These are phyloP conservation scores for Tuber microsphaerosporum DNA, from an alignment of 495 filamentous ascomycete genomes.

Conservation along the genomic window DNA sequence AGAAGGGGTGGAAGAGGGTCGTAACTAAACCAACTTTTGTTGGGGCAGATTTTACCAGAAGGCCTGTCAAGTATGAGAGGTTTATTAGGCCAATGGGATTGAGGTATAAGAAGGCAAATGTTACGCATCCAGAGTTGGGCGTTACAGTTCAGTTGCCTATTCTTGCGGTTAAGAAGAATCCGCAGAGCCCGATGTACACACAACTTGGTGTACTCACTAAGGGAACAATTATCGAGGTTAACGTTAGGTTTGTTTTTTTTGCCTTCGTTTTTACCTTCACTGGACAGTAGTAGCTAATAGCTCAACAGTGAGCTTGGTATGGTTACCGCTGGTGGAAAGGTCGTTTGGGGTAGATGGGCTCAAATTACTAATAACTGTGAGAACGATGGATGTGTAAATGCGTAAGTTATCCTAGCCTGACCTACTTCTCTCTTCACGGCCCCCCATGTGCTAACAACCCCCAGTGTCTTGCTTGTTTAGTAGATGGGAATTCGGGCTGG, in stretches of 20 bases:
- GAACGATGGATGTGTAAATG: slow-evolving; percentile 74
- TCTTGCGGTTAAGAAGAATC: slow-evolving; percentile 95
- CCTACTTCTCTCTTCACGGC: not conserved
- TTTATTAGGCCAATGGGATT: slow-evolving; percentile 76
- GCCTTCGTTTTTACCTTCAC: not conserved
- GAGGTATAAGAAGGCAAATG: slow-evolving; percentile 90
- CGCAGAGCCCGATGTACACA: slow-evolving; percentile 88
- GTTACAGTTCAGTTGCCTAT: slow-evolving; percentile 93
- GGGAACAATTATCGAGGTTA: slow-evolving; percentile 92
- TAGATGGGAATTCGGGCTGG: not conserved
- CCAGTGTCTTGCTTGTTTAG: not conserved
- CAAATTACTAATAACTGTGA: slow-evolving; percentile 72
- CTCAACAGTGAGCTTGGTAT: slow-evolving; percentile 65
- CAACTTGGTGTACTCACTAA: slow-evolving; percentile 90
- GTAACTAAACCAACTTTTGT: slow-evolving; percentile 91
- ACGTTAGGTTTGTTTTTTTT: slow-evolving; percentile 52
- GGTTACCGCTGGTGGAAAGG: slow-evolving; percentile 86
- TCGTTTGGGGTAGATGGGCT: slow-evolving; percentile 83
- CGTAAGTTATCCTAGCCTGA: slow-evolving; percentile 38
- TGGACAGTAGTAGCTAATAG: not conserved
- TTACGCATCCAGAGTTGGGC: slow-evolving; percentile 76
- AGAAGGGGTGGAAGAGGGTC: slow-evolving; percentile 86
- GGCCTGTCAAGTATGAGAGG: slow-evolving; percentile 90
- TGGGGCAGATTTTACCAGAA: slow-evolving; percentile 80
- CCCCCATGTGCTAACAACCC: not conserved